These are phyloP conservation scores for Mycena sanguinolenta DNA, from an alignment of 768 basidiomycete species.

Conservation along the genomic window DNA sequence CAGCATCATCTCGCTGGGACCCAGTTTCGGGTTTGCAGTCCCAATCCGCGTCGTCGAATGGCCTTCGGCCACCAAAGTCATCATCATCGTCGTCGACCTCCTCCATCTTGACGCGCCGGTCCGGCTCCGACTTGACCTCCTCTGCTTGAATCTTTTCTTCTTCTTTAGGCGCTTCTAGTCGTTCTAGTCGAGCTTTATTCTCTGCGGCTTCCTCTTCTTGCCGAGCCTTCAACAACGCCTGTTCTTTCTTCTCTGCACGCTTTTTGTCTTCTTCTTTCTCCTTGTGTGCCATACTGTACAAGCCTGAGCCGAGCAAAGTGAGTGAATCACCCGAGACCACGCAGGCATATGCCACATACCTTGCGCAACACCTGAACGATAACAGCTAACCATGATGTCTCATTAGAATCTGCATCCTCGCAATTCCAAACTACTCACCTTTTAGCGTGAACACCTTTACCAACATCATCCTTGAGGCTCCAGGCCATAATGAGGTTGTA, in stretches of 20 bases:
- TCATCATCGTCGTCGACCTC: constrained; percentile 34
- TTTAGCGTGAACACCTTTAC: constrained; percentile 39
- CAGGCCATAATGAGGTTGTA: constrained; percentile 45
- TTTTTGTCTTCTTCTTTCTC: constrained; percentile 40
- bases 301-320: constrained; percentile 21
- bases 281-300: constrained; percentile 35
- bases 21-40: not conserved
- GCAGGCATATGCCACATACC: constrained; percentile 7
- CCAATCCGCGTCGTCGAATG: constrained; percentile 13
- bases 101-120: constrained; percentile 33
- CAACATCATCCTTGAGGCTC: constrained; percentile 38
- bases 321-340: not conserved
- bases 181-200: constrained; percentile 34
- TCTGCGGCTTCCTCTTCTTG: constrained; percentile 40
- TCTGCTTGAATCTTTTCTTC: constrained; percentile 38
- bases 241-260: constrained; percentile 38
- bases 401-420: not conserved
- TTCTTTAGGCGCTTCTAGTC: constrained; percentile 34
- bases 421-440: constrained; percentile 35
- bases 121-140: constrained; percentile 21
- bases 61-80: constrained; percentile 20
- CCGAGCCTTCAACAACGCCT: constrained; percentile 34
- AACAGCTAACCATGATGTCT: constrained; percentile 3
- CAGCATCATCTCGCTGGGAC: not conserved
- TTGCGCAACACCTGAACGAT: constrained; percentile 29